These are phyloP conservation scores for Artemisia tridentata DNA, from an alignment of 129 eudicot genomes.

Conservation along the genomic window DNA sequence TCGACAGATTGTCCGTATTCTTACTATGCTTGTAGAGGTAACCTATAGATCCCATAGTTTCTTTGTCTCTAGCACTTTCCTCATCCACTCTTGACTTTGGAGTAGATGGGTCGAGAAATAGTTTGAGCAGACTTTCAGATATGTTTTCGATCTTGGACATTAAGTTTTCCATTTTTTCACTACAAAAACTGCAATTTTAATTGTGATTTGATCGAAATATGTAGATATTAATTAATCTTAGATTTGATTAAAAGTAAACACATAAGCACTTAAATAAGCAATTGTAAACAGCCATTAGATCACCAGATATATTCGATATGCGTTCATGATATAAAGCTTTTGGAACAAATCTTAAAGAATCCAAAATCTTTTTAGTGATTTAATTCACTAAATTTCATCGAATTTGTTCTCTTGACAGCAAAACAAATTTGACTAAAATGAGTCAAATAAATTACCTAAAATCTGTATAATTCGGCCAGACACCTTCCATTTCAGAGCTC, in stretches of 20 bases:
- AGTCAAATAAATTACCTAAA: slow-evolving; percentile 45
- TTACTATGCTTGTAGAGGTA: too few relatives aligned
- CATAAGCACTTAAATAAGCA: too few relatives aligned
- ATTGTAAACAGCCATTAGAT: too few relatives aligned
- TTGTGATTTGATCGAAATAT: background rate
- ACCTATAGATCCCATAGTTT: slow-evolving; percentile 42
- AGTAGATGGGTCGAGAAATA: slow-evolving; percentile 18
- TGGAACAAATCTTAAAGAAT: too few relatives aligned
- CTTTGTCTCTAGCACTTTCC: slow-evolving; percentile 26
- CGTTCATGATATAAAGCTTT: too few relatives aligned
- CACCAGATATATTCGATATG: too few relatives aligned
- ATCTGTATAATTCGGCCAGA: slow-evolving; percentile 58
- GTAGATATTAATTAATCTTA: too few relatives aligned
- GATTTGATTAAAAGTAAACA: too few relatives aligned
- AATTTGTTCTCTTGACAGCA: too few relatives aligned
- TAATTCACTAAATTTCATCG: too few relatives aligned
- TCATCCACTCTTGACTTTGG: slow-evolving; percentile 18
- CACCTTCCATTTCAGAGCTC: slow-evolving; percentile 55
- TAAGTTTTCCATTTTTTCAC: slow-evolving; percentile 55
- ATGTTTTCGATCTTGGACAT: slow-evolving; percentile 42
- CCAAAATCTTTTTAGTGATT: too few relatives aligned
- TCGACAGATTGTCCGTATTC: too few relatives aligned
- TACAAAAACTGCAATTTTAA: slow-evolving; percentile 12
- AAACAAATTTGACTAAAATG: background rate
- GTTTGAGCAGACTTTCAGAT: slow-evolving; percentile 30